phyloP scores from a whole-genome alignment of 2,329 filamentous ascomycete genomes.

The Leptographium radiaticola region DNA sequence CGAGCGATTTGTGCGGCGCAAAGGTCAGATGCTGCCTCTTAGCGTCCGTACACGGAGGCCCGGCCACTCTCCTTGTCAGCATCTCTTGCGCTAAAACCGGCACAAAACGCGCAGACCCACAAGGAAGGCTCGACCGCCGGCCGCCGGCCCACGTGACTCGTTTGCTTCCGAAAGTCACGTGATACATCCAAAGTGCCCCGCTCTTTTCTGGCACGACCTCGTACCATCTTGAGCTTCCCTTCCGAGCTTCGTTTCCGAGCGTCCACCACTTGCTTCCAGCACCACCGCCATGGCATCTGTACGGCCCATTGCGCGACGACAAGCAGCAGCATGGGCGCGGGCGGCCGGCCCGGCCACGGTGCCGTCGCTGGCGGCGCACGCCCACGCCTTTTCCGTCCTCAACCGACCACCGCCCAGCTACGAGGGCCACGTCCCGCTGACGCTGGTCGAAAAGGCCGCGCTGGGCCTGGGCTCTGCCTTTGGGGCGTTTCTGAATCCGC shows the following conservation, averaged over 20 bases:
- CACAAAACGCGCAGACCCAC: not conserved
- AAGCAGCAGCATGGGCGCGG: not conserved
- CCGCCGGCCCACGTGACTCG: too few relatives aligned
- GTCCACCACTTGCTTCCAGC: not conserved
- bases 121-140: not conserved
- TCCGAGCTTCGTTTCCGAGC: not conserved
- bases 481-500: slow-evolving; percentile 57
- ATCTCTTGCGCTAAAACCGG: not conserved
- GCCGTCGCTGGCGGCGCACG: not conserved
- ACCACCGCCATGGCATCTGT: not conserved
- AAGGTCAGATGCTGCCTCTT: not conserved
- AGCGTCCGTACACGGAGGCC: not conserved
- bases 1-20: not conserved
- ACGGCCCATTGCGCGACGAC: slow-evolving; percentile 1
- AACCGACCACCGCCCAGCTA: slow-evolving; percentile 80
- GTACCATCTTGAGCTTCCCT: too few relatives aligned
- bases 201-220: not conserved
- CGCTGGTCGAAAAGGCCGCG: slow-evolving; percentile 57
- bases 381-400: slow-evolving; percentile 57
- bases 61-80: not conserved
- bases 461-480: slow-evolving; percentile 55
- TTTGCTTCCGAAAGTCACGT: not conserved
- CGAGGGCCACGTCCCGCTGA: slow-evolving; percentile 84
- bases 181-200: not conserved
- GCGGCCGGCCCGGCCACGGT: not conserved